Percentiles rank a stretch among this genome's conserved stretches.
Conservation (phyloP, 164 flowering plant species). For the Cinnamomum chago region DNA sequence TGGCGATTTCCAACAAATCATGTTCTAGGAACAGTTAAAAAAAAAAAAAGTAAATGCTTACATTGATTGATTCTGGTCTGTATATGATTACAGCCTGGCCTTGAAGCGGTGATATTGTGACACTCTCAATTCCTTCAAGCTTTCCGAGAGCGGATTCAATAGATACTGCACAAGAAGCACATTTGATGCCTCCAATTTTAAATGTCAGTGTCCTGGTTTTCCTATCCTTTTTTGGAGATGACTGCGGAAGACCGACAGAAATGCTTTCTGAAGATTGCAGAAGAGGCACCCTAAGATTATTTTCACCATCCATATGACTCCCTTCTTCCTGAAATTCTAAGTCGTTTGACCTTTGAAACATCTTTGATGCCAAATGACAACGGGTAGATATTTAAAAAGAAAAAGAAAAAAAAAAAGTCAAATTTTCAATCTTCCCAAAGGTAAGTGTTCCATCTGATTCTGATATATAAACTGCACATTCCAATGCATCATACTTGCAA, state of each 20-base stretch:
- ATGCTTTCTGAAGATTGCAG: constrained; percentile 33
- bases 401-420: neutral
- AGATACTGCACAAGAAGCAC: constrained; percentile 67
- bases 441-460: too few relatives aligned
- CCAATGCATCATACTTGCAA: too few relatives aligned
- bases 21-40: too few relatives aligned
- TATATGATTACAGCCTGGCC: constrained; percentile 69
- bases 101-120: constrained; percentile 62
- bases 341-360: neutral
- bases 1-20: too few relatives aligned
- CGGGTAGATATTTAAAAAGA: neutral
- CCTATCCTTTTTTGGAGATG: constrained; percentile 16
- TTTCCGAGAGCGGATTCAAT: constrained; percentile 58
- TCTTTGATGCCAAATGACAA: neutral
- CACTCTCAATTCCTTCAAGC: constrained; percentile 56
- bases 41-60: constrained; percentile 26
- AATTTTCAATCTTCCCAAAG: neutral
- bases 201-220: constrained; percentile 42
- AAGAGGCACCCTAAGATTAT: constrained; percentile 58
- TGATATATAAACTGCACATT: too few relatives aligned
- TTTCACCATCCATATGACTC: constrained; percentile 29
- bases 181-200: constrained; percentile 48
- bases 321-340: constrained; percentile 28
- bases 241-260: constrained; percentile 22
- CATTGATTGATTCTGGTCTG: constrained; percentile 46